These are phyloP conservation scores for Lagerstroemia speciosa DNA, from an alignment of 345 rosid species.

Conservation along the genomic window DNA sequence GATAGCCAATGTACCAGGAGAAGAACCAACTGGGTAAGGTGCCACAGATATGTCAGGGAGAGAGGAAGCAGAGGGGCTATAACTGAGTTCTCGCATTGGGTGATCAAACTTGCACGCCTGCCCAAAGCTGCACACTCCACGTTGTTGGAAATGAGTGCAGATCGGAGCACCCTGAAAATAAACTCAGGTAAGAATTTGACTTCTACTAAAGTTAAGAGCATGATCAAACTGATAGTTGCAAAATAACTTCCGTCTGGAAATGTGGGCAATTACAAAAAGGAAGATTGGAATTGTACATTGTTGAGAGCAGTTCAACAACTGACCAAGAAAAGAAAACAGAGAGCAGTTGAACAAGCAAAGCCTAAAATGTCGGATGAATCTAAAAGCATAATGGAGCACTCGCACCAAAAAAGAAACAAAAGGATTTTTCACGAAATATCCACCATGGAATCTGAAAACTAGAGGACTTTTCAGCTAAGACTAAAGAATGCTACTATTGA, in stretches of 20 bases:
- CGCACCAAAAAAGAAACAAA: no score
- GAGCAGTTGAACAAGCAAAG: neutral
- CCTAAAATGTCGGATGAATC: neutral
- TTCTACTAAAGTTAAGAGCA: conserved; percentile 2
- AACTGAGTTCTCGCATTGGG: conserved; percentile 53
- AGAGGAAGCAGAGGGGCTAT: conserved; percentile 82
- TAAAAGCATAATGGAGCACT: no score
- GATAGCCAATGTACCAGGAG: conserved; percentile 56
- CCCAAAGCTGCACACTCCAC: conserved; percentile 65
- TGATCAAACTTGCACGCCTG: conserved; percentile 76
- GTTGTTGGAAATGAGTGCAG: conserved; percentile 54
- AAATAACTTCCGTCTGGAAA: neutral
- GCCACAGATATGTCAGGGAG: conserved; percentile 68
- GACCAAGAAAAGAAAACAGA: no score
- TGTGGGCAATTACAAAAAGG: neutral
- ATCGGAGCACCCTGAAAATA: conserved; percentile 48
- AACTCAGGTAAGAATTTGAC: neutral
- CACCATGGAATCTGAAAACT: no score
- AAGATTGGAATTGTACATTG: neutral
- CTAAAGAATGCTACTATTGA: no score
- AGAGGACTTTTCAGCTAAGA: no score
- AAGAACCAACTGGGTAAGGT: conserved; percentile 67
- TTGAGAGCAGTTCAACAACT: no score
- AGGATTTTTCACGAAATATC: no score
- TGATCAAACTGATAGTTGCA: neutral